These are phyloP conservation scores for Candida ipomoeae DNA, from an alignment of 805 yeast species.

Conservation along the genomic window DNA sequence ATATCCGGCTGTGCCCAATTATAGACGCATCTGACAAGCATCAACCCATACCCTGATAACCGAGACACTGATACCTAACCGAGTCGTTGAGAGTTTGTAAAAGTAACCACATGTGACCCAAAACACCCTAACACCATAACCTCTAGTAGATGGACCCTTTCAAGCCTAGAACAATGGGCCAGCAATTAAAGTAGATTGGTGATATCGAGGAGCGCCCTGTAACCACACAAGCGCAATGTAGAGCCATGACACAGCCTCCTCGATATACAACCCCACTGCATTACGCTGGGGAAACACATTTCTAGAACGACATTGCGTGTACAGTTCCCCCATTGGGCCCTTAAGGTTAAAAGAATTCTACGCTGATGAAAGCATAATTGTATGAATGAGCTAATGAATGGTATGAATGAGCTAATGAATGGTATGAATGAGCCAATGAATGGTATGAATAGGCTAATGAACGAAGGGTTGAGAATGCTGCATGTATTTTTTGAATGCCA, in stretches of 20 bases:
- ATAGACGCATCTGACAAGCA: neutral
- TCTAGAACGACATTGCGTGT: neutral
- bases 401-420: neutral
- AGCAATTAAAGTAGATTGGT: too few relatives aligned
- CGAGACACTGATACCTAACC: neutral
- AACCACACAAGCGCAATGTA: neutral
- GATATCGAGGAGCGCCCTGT: too few relatives aligned
- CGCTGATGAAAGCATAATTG: neutral
- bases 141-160: too few relatives aligned
- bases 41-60: neutral
- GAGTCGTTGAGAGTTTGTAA: neutral
- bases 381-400: neutral
- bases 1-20: neutral
- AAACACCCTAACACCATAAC: too few relatives aligned
- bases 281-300: neutral
- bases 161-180: too few relatives aligned
- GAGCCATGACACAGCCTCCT: neutral
- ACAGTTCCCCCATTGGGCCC: neutral
- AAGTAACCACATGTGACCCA: neutral
- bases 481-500: neutral
- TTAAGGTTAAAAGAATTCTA: neutral
- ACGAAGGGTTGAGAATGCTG: neutral
- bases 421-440: neutral
- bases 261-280: neutral
- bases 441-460: neutral